phyloP scores from a whole-genome alignment of 208 protist genomes.

The Trypanosoma brucei region DNA sequence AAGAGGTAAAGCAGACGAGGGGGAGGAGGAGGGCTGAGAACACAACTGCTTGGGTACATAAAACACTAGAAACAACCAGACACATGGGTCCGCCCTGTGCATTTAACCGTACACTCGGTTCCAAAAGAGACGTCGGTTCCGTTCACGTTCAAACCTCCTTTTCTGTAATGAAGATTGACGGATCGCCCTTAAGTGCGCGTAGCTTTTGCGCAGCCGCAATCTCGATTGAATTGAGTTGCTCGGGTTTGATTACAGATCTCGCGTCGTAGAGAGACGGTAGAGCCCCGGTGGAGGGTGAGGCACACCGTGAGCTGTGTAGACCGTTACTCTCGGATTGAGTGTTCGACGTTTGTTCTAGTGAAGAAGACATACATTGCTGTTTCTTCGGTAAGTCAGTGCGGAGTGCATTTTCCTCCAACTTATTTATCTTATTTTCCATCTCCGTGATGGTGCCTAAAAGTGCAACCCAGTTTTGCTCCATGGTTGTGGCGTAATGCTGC shows the following conservation, averaged over 20 bases:
- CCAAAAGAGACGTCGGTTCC: not conserved
- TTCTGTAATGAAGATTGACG: constrained; percentile 27
- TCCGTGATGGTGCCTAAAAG: constrained; percentile 52
- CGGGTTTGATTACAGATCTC: constrained; percentile 42
- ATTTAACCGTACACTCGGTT: not conserved
- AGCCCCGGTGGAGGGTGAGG: not conserved
- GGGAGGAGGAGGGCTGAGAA: too few relatives aligned
- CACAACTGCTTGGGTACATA: not conserved
- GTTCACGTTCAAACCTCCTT: constrained; percentile 10
- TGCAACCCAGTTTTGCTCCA: constrained; percentile 78
- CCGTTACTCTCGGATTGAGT: not conserved
- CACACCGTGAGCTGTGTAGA: not conserved
- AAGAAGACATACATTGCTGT: constrained; percentile 1
- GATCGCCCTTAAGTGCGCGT: constrained; percentile 58
- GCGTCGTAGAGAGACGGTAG: constrained; percentile 9
- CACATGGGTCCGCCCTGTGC: not conserved
- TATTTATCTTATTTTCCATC: constrained; percentile 50
- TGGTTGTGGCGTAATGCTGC: constrained; percentile 55
- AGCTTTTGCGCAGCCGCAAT: constrained; percentile 51
- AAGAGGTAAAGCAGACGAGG: too few relatives aligned
- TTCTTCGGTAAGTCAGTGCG: constrained; percentile 24
- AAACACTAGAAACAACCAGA: not conserved
- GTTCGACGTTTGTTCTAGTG: not conserved
- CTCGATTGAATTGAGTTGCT: constrained; percentile 76
- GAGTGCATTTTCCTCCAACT: constrained; percentile 51